Evolutionary conservation across 306 rosid species (phyloP).

Genomic region (Elaeagnus macrophylla): DNA sequence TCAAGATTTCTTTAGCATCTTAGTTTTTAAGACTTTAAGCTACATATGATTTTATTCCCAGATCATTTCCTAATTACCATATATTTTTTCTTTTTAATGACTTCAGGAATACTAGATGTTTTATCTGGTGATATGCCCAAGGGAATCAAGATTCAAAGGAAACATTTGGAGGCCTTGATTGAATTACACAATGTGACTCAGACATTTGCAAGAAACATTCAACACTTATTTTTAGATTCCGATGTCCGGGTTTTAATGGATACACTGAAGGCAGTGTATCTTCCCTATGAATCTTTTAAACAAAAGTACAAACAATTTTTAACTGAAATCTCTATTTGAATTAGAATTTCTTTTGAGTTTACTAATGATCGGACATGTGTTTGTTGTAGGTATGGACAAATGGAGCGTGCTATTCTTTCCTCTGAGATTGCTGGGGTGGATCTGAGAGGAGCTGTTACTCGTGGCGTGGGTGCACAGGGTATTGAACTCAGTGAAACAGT

Average conservation of each 20-base stretch:
- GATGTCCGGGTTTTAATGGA: slow-evolving; percentile 62
- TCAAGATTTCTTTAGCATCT: too few species aligned
- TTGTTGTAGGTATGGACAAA: slow-evolving; percentile 75
- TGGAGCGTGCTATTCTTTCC: slow-evolving; percentile 96
- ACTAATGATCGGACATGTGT: slow-evolving; percentile 15
- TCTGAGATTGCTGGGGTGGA: slow-evolving; percentile 86
- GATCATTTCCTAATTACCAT: slow-evolving; percentile 18
- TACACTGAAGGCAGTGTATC: slow-evolving; percentile 70
- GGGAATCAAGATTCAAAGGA: slow-evolving; percentile 87
- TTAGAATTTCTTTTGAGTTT: slow-evolving; percentile 2
- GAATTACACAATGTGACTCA: slow-evolving; percentile 90
- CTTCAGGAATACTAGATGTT: slow-evolving; percentile 70
- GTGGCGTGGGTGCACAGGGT: slow-evolving; percentile 99
- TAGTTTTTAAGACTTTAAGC: background rate
- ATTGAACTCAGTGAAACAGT: slow-evolving; percentile 98
- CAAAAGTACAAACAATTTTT: slow-evolving; percentile 52
- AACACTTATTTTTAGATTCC: slow-evolving; percentile 82
- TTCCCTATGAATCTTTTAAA: slow-evolving; percentile 83
- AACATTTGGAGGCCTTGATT: slow-evolving; percentile 83
- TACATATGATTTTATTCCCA: background rate
- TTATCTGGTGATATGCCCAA: slow-evolving; percentile 94
- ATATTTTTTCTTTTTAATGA: slow-evolving; percentile 1
- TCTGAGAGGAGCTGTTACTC: slow-evolving; percentile 96
- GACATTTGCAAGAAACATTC: slow-evolving; percentile 88
- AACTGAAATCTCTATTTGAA: background rate